Percentiles rank a stretch among this genome's conserved stretches.
Conservation (phyloP, 331 rosid species). For the Pyracantha coccinea region DNA sequence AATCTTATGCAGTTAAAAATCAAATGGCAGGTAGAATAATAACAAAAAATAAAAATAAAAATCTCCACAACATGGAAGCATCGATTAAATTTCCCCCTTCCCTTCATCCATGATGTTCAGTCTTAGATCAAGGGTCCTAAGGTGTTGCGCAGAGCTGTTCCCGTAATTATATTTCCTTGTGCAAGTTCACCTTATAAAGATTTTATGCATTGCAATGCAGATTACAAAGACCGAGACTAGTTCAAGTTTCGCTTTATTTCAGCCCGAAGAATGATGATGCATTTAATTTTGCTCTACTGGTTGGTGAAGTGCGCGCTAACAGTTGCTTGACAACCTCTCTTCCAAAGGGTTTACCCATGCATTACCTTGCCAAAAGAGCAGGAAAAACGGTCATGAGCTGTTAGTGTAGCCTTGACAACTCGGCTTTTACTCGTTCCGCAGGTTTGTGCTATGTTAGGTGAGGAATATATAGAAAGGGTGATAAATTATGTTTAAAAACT, state of each 20-base stretch:
- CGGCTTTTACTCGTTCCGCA: too few relatives aligned
- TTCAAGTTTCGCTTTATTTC: slow-evolving; percentile 57
- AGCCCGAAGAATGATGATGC: slow-evolving; percentile 45
- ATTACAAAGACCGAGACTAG: slow-evolving; percentile 75
- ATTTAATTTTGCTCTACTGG: not conserved
- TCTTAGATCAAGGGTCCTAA: too few relatives aligned
- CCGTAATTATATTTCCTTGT: too few relatives aligned
- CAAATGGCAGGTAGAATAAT: too few relatives aligned
- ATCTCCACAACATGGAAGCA: too few relatives aligned
- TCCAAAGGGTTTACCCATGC: not conserved
- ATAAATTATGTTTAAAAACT: too few relatives aligned
- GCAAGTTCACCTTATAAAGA: too few relatives aligned
- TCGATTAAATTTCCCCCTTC: too few relatives aligned
- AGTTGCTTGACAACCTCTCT: not conserved
- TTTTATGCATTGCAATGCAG: slow-evolving; percentile 39
- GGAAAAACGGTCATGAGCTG: slow-evolving; percentile 12
- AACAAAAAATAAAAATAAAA: too few relatives aligned
- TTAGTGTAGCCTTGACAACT: slow-evolving; percentile 12
- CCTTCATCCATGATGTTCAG: too few relatives aligned
- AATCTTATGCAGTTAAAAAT: too few relatives aligned
- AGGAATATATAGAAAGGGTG: not conserved
- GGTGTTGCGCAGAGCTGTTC: too few relatives aligned
- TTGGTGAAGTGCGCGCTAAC: slow-evolving; percentile 8
- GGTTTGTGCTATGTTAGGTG: not conserved
- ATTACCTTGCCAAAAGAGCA: slow-evolving; percentile 1